Evolutionary conservation across 768 basidiomycete genomes (phyloP).

Genomic region (Mycena amicta): DNA sequence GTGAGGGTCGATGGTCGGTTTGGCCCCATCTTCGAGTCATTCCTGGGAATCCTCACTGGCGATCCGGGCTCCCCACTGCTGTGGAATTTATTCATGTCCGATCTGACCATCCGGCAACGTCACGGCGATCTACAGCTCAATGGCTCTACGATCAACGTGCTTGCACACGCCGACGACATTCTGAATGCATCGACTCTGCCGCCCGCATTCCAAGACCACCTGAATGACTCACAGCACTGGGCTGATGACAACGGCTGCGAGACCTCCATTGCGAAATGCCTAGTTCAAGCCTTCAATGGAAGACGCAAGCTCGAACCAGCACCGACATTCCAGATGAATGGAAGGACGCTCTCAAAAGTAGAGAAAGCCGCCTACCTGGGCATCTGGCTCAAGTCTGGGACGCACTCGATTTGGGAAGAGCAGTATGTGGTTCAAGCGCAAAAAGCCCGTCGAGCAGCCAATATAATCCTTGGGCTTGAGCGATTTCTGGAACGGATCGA

Average conservation of each 20-base stretch:
- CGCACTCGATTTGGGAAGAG: too few relatives aligned
- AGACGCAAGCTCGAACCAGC: too few relatives aligned
- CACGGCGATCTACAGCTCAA: background rate
- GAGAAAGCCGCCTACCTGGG: too few relatives aligned
- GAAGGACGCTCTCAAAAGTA: too few relatives aligned
- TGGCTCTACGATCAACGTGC: background rate
- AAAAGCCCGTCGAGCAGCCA: background rate
- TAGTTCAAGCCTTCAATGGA: background rate
- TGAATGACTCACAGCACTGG: background rate
- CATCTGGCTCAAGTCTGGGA: too few relatives aligned
- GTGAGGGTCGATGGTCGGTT: background rate
- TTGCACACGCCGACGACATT: background rate
- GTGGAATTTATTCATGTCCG: too few relatives aligned
- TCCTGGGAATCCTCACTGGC: slow-evolving; percentile 4
- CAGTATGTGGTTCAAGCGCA: too few relatives aligned
- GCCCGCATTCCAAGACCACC: background rate
- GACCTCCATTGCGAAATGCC: background rate
- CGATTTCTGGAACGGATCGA: slow-evolving; percentile 2
- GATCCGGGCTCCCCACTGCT: too few relatives aligned
- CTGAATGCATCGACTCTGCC: background rate
- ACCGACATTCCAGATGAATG: too few relatives aligned
- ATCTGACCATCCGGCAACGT: background rate
- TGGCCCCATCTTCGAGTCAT: background rate
- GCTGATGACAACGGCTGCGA: background rate
- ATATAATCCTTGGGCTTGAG: slow-evolving; percentile 2